Evolutionary conservation across 352 stramenopile genomes (phyloP).

Genomic region (Phytophthora sp.): DNA sequence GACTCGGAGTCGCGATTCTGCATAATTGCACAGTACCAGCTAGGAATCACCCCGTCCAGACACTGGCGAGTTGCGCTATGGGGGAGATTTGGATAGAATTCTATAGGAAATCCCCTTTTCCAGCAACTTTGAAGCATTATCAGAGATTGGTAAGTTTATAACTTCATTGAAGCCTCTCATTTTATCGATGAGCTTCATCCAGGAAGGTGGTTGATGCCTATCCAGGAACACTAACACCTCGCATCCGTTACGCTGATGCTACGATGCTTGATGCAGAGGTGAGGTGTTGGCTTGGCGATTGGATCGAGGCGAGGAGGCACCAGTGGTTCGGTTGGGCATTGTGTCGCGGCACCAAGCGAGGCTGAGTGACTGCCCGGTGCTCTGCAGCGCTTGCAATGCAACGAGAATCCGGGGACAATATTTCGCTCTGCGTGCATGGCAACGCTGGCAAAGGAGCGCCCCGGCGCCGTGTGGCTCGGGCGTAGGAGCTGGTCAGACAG

Average conservation of each 20-base stretch:
- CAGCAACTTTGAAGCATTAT: slow-evolving; percentile 14
- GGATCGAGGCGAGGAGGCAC: not conserved
- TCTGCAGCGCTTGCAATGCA: not conserved
- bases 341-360: not conserved
- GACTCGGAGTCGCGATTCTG: slow-evolving; percentile 2
- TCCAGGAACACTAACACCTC: too few species aligned
- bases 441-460: slow-evolving; percentile 23
- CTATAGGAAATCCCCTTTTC: too few species aligned
- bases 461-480: slow-evolving; percentile 2
- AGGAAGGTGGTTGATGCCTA: too few species aligned
- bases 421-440: slow-evolving; percentile 19
- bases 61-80: too few species aligned
- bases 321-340: not conserved
- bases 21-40: slow-evolving; percentile 28
- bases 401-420: slow-evolving; percentile 12
- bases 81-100: too few species aligned
- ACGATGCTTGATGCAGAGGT: slow-evolving; percentile 8
- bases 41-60: slow-evolving; percentile 25
- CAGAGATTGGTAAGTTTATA: too few species aligned
- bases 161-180: too few species aligned
- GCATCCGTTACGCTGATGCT: slow-evolving; percentile 8
- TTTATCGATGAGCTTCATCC: too few species aligned
- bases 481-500: slow-evolving; percentile 26
- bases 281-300: slow-evolving; percentile 8
- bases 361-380: not conserved